Conservation (phyloP, 2,329 filamentous ascomycete species). For the Neopestalotiopsis sp. region DNA sequence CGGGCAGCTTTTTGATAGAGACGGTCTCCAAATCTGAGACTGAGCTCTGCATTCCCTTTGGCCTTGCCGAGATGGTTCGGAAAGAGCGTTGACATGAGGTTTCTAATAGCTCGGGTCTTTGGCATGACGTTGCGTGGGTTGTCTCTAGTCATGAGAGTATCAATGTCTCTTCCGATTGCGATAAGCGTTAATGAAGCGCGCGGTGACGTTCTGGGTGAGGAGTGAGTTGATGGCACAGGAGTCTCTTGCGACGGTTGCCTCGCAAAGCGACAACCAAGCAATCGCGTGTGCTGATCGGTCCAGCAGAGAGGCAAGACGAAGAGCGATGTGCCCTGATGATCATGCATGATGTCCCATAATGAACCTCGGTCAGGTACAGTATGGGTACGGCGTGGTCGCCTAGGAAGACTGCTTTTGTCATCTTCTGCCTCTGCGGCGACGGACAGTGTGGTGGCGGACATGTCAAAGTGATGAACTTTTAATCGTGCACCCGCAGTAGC, state of each 20-base stretch:
- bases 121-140: conserved; percentile 36
- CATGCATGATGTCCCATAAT: conserved; percentile 56
- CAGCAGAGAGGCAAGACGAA: conserved; percentile 60
- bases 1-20: conserved; percentile 51
- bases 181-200: conserved; percentile 48
- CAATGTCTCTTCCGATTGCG: conserved; percentile 48
- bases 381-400: conserved; percentile 33
- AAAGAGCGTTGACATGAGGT: conserved; percentile 51
- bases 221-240: conserved; percentile 43
- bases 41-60: conserved; percentile 45
- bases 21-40: conserved; percentile 54
- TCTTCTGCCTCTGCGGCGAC: conserved; percentile 9
- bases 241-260: conserved; percentile 46
- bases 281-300: conserved; percentile 55
- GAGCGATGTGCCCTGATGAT: conserved; percentile 51
- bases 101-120: conserved; percentile 47
- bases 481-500: neutral
- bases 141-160: conserved; percentile 44
- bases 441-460: conserved; percentile 18
- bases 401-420: conserved; percentile 27
- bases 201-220: conserved; percentile 41
- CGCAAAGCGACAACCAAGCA: conserved; percentile 53
- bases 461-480: neutral
- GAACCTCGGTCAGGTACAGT: conserved; percentile 52
- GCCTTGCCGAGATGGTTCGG: conserved; percentile 36